phyloP scores from a whole-genome alignment of 2,329 filamentous ascomycete species.

The Neopestalotiopsis sp. region DNA sequence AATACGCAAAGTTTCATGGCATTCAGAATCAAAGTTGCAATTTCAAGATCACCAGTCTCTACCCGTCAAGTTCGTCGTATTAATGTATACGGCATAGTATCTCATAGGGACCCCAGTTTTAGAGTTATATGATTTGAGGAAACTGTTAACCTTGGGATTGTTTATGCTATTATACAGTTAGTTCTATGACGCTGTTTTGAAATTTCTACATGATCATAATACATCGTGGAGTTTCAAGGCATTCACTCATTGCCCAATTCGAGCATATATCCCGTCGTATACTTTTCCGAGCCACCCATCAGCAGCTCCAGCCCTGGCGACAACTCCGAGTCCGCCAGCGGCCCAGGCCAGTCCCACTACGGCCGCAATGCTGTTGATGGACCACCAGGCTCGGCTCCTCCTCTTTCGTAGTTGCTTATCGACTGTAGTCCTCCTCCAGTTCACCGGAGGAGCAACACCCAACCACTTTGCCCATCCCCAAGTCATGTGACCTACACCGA shows the following conservation, averaged over 20 bases:
- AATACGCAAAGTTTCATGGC: too few relatives aligned
- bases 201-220: background rate
- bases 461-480: slow-evolving; percentile 90
- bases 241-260: slow-evolving; percentile 19
- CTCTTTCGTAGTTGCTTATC: slow-evolving; percentile 58
- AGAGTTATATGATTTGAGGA: too few relatives aligned
- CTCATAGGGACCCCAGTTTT: too few relatives aligned
- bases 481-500: slow-evolving; percentile 78
- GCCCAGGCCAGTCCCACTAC: slow-evolving; percentile 75
- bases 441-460: slow-evolving; percentile 64
- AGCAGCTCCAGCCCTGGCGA: slow-evolving; percentile 73
- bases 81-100: too few relatives aligned
- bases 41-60: too few relatives aligned
- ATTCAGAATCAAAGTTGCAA: too few relatives aligned
- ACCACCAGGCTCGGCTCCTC: slow-evolving; percentile 72
- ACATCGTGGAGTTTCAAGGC: background rate
- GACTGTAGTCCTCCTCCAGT: slow-evolving; percentile 51
- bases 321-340: slow-evolving; percentile 77
- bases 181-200: background rate
- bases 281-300: slow-evolving; percentile 80
- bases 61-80: too few relatives aligned
- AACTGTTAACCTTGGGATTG: too few relatives aligned
- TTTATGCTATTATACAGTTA: background rate
- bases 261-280: slow-evolving; percentile 75
- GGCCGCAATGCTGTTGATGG: slow-evolving; percentile 69